Evolutionary conservation across 1,284 basidiomycete genomes (phyloP), one percentile per base, ranked within the genome.

Genomic region (Ceratobasidium sp.): DNA sequence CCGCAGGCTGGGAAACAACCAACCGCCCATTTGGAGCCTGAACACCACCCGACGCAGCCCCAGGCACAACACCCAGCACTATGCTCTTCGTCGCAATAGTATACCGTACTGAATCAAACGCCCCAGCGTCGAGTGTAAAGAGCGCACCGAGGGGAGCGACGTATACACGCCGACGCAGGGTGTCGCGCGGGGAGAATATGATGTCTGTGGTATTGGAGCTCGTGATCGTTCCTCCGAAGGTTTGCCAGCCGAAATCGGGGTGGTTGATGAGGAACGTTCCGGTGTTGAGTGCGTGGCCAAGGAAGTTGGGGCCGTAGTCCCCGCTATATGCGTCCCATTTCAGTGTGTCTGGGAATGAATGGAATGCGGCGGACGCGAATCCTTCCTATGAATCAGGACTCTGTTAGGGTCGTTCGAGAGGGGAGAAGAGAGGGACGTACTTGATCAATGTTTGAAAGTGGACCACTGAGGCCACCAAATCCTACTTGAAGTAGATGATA

Each of bases 191-290:
- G 73, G 84, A 79, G 9, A 88, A 85, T 61, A 81, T 76, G 14
- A 87, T 82, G 0, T 82, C 81, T 0, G 83, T 81, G 28, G 81
- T 81, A 14, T 81, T 82, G 16, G 54, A 38, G 23, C 83, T 80
- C 23, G 82, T 77, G 28, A 88, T 80, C 52, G 82, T 84, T 9
- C 87, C 87, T 49, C 87, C 87, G 75, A 88, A 87, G 4, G 86
- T 86, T 78, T 88, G 87, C 87, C 87, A 88, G n/a, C 87, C 87
- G 76, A 88, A 88, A 73, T 84, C 82, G 23, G 86, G 86, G 73
- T 88, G 86, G 73, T 87, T 81, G 71, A 87, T 79, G 77, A 88
- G 81, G 76, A 83, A 87, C 0, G 85, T 85, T 64, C 85, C 85
- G 73, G 85, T 86, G 43, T 86, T 85, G 81, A 88, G 84, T 2